Conservation (phyloP, 306 rosid genomes). For the Acacia confusa region DNA sequence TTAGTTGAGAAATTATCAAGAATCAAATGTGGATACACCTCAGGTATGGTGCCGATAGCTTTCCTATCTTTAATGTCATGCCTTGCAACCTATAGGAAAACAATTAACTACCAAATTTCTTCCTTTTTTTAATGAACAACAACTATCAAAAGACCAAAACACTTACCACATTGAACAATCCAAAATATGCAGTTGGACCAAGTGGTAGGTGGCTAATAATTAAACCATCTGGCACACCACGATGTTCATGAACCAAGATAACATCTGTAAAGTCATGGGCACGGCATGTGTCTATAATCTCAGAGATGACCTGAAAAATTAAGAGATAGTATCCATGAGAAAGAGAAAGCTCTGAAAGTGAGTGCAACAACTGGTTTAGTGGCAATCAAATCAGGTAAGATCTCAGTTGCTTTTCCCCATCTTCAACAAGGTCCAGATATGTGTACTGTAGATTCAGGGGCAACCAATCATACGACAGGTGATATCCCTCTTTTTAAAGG, state of each 20-base stretch:
- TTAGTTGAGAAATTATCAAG: conserved; percentile 78
- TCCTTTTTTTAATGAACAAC: neutral
- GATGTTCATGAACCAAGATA: conserved; percentile 89
- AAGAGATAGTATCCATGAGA: neutral
- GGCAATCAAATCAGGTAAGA: no score
- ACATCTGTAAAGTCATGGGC: conserved; percentile 87
- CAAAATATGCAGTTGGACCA: conserved; percentile 97
- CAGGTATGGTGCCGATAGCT: conserved; percentile 89
- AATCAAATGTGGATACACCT: conserved; percentile 85
- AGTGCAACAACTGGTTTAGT: no score
- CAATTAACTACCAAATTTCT: conserved; percentile 28
- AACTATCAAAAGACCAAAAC: conserved; percentile 18
- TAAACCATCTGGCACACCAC: conserved; percentile 93
- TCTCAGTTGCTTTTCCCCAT: no score
- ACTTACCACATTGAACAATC: conserved; percentile 84
- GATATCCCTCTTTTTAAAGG: no score
- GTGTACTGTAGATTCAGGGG: no score
- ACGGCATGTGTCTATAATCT: conserved; percentile 85
- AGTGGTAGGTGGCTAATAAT: conserved; percentile 81
- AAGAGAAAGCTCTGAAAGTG: neutral
- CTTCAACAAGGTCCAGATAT: no score
- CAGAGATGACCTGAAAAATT: conserved; percentile 73
- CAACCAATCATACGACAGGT: no score
- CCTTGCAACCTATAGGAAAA: conserved; percentile 70
- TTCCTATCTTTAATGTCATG: conserved; percentile 88